Evolutionary conservation across 1,284 basidiomycete genomes (phyloP), one percentile per base, ranked within the genome.

Genomic region (Phaffia rhodozyma): DNA sequence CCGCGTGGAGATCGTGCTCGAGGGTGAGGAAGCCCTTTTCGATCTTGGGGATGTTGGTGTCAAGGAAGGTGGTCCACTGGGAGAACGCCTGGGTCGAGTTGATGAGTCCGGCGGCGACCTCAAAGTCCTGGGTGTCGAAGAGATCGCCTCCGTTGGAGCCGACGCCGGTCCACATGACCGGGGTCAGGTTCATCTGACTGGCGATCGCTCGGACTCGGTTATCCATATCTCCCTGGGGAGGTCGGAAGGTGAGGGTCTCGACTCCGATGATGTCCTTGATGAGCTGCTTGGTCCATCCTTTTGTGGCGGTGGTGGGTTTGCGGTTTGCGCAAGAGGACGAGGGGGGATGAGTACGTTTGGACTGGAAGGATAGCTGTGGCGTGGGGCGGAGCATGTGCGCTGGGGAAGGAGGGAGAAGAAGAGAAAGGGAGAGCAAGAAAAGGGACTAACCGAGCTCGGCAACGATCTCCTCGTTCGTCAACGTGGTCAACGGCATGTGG

Each of bases 101-200:
- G 16, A 86, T 83, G 29, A 75, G 66, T 30, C 89, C 89, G 67
- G 82, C 86, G 57, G 86, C 81, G 62, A 91, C 87, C 71, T 81
- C 80, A 90, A 91, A 91, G 75, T 93, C 86, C 84, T 55, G 50
- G 62, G 89, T 91, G 73, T 92, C 90, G 70, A 91, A 91, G 62
- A 84, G 58, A 18, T 32, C 53, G 63, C 76, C 78, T 34, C 70
- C 68, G 65, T 29, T 50, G 50, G 54, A 68, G 30, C 63, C 59
- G 63, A 67, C 66, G 32, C 67, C 66, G 5, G 75, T 73, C 75
- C 76, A 77, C 66, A 77, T 74, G 67, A 77, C 71, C 13, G 74
- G 72, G 1, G 70, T 71, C 23, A 77, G 63, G 25, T 66, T 72
- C 74, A 77, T 73, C 54, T 72, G 70, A 16, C 70, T 63, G 47